These are phyloP conservation scores for Oligophagozyma castellii DNA, from an alignment of 1,139 yeast species.

Conservation along the genomic window DNA sequence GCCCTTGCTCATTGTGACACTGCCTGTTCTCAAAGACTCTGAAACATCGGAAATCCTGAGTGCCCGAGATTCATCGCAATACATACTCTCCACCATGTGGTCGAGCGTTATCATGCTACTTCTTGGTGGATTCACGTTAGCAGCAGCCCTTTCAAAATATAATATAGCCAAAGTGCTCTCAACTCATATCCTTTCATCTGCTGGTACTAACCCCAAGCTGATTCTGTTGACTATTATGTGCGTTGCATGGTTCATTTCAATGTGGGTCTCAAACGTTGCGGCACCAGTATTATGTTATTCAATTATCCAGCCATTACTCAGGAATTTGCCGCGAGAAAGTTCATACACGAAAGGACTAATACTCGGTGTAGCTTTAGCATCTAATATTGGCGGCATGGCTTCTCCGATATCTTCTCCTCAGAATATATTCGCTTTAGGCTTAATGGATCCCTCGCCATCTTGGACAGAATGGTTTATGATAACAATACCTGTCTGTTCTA, in stretches of 20 bases:
- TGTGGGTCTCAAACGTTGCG: slow-evolving; percentile 96
- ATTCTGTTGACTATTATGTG: slow-evolving; percentile 70
- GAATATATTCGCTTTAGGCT: slow-evolving; percentile 74
- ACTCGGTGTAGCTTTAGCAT: slow-evolving; percentile 81
- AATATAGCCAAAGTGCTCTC: slow-evolving; percentile 78
- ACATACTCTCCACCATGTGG: slow-evolving; percentile 83
- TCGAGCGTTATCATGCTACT: slow-evolving; percentile 80
- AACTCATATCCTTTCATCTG: slow-evolving; percentile 62
- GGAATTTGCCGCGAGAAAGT: slow-evolving; percentile 68
- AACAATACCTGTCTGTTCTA: slow-evolving; percentile 61
- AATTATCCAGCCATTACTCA: slow-evolving; percentile 73
- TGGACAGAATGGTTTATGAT: slow-evolving; percentile 94
- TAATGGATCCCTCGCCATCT: slow-evolving; percentile 81
- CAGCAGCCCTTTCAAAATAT: slow-evolving; percentile 86
- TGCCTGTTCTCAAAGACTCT: slow-evolving; percentile 52
- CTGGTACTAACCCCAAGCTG: slow-evolving; percentile 74
- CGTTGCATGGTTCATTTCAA: slow-evolving; percentile 72
- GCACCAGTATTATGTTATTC: slow-evolving; percentile 89
- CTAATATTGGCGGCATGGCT: slow-evolving; percentile 91
- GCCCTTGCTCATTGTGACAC: slow-evolving; percentile 64
- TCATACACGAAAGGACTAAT: slow-evolving; percentile 73
- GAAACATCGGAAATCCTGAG: slow-evolving; percentile 36
- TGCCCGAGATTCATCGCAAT: slow-evolving; percentile 60
- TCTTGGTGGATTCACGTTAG: slow-evolving; percentile 85
- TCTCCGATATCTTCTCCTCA: slow-evolving; percentile 96